A percentile compares a stretch with the other conserved stretches of the same genome.
phyloP scores from a whole-genome alignment of 768 basidiomycete genomes.

The Crassisporium funariophilum region DNA sequence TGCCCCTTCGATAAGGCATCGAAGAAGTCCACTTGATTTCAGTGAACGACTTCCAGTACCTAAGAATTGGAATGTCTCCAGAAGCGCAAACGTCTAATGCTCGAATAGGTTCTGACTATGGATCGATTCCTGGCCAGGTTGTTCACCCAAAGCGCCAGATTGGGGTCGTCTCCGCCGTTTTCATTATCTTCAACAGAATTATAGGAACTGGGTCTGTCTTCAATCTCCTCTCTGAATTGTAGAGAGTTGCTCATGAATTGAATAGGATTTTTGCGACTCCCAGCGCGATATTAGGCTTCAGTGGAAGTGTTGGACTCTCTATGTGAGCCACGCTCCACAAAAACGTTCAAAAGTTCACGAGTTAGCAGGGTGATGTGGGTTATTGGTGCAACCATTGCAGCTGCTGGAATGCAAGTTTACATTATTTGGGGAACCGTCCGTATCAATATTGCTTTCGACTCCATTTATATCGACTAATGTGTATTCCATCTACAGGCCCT shows the following conservation, averaged over 20 bases:
- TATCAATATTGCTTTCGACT: too few relatives aligned
- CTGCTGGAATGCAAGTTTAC: slow-evolving; percentile 43
- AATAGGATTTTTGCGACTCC: slow-evolving; percentile 43
- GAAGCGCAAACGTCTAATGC: too few relatives aligned
- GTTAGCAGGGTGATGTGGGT: slow-evolving; percentile 39
- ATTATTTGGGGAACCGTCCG: slow-evolving; percentile 42
- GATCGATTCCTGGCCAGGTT: too few relatives aligned
- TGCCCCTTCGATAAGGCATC: too few relatives aligned
- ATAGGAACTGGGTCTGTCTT: slow-evolving; percentile 45
- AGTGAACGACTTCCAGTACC: too few relatives aligned
- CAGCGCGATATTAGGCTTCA: slow-evolving; percentile 35
- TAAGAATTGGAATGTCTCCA: too few relatives aligned
- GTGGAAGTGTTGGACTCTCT: slow-evolving; percentile 42
- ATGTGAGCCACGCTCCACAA: slow-evolving; percentile 21
- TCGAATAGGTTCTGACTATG: too few relatives aligned
- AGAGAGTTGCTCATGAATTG: background rate
- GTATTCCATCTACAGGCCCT: slow-evolving; percentile 39
- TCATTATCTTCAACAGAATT: slow-evolving; percentile 47
- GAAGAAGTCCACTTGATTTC: too few relatives aligned
- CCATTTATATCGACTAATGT: background rate
- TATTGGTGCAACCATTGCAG: slow-evolving; percentile 38
- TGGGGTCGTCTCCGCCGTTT: slow-evolving; percentile 36
- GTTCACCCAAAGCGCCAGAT: slow-evolving; percentile 18
- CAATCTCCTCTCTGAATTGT: slow-evolving; percentile 1
- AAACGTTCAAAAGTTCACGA: background rate